Base-by-base conservation (phyloP, 352 stramenopile genomes). In the Globisporangium solare region DNA sequence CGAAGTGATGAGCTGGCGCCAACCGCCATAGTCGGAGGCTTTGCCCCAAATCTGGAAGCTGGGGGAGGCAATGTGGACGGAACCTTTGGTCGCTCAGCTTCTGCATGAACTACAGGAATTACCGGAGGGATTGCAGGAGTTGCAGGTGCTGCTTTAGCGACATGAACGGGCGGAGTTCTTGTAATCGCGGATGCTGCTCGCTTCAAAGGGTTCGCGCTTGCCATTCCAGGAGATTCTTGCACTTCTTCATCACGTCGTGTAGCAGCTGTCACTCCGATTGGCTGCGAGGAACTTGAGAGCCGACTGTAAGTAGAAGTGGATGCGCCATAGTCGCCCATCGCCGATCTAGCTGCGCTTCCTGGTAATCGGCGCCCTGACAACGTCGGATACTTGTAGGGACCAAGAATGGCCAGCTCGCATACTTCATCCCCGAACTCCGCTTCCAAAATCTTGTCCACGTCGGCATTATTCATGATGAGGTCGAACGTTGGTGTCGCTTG, bases 171-270 rank as follows among this genome's bases (percentile, higher is more conserved):
- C 17, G 64, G 64, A 13, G 67, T 74, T 54, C 66, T 70, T 10
- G 67, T 55, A 15, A 74, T 74, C 3, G 64, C 53, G 35, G 67
- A 60, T 12, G 67, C 67, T 20, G 67, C 54, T 22, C 67, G 64
- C 27, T 74, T 74, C 20, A 74, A 42, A 20, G 56, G 64, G 15
- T 74, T 72, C 20, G 59, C 47, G 27, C 52, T 62, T 17, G 54
- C 41, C n/a, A 41, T 35, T 14, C 56, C 45, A 11, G 57, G 57
- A 21, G 54, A 35, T n/a, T 61, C 60, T 15, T 54, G 61, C 18
- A 49, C 24, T 17, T 43, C 37, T 0, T 37, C 47, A 4, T 53
- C 20, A 15, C 37, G 35, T n/a, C 20, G 21, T 3, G 32, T 43
- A 15, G 10, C 14, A 46, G 24, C 35, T 41, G 22, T 50, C 12